Percentiles rank a stretch among this genome's conserved stretches.
These are phyloP conservation scores for Collariella sp. DNA, from an alignment of 495 filamentous ascomycete genomes.

Conservation along the genomic window DNA sequence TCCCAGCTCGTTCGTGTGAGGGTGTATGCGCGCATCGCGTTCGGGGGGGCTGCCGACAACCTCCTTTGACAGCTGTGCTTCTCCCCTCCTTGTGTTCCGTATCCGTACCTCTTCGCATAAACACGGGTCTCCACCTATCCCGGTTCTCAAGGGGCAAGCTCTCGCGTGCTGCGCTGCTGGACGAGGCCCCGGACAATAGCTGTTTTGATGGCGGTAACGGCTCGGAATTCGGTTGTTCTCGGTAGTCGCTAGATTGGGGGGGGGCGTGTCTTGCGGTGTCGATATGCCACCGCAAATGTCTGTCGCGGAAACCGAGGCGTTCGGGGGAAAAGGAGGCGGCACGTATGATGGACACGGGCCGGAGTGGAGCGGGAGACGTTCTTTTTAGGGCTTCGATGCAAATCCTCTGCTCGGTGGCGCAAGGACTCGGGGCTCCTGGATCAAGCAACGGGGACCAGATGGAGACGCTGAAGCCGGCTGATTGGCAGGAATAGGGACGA, in stretches of 20 bases:
- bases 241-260: not conserved
- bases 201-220: not conserved
- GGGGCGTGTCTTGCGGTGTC: not conserved
- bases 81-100: slow-evolving; percentile 13
- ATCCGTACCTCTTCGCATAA: slow-evolving; percentile 18
- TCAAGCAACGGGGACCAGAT: slow-evolving; percentile 14
- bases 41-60: not conserved
- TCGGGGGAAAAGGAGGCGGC: not conserved
- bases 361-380: slow-evolving; percentile 14
- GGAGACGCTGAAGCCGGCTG: slow-evolving; percentile 16
- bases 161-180: not conserved
- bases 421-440: slow-evolving; percentile 18
- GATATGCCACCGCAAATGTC: not conserved
- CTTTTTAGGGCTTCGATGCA: not conserved
- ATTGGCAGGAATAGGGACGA: slow-evolving; percentile 18
- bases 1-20: slow-evolving; percentile 6
- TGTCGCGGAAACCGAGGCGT: not conserved
- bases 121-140: slow-evolving; percentile 11
- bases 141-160: not conserved
- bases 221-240: not conserved
- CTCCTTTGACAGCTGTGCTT: slow-evolving; percentile 14
- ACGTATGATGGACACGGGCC: not conserved
- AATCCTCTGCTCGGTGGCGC: slow-evolving; percentile 18
- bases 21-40: slow-evolving; percentile 8
- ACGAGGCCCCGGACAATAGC: slow-evolving; percentile 2